phyloP scores from a whole-genome alignment of 768 basidiomycete genomes.

The Podaxis sp. region DNA sequence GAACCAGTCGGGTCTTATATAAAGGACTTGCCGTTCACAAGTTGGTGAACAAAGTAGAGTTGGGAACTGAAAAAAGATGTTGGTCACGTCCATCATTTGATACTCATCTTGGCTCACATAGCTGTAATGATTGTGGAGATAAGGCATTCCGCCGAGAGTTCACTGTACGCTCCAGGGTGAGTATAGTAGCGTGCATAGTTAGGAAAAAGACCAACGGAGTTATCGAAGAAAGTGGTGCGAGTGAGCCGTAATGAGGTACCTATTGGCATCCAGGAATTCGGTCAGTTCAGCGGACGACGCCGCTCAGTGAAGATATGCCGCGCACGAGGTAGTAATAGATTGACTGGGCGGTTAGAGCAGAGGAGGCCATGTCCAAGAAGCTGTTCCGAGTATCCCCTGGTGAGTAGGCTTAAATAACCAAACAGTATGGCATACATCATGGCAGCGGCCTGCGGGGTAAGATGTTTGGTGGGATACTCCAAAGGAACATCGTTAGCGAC shows the following conservation, averaged over 20 bases:
- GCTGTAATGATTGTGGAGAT: slow-evolving; percentile 42
- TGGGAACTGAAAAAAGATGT: slow-evolving; percentile 35
- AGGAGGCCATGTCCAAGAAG: slow-evolving; percentile 37
- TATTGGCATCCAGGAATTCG: slow-evolving; percentile 20
- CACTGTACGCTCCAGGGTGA: slow-evolving; percentile 6
- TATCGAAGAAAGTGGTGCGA: slow-evolving; percentile 34
- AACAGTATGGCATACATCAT: slow-evolving; percentile 26
- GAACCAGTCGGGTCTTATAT: not conserved
- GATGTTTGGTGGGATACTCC: not conserved
- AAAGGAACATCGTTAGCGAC: slow-evolving; percentile 1
- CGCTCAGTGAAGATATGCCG: not conserved
- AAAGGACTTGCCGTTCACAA: slow-evolving; percentile 31
- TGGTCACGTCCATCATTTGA: not conserved
- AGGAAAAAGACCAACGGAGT: slow-evolving; percentile 34
- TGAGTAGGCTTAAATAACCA: not conserved
- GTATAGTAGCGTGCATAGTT: not conserved
- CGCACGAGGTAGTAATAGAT: slow-evolving; percentile 45
- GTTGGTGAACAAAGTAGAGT: slow-evolving; percentile 42
- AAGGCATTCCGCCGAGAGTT: slow-evolving; percentile 40
- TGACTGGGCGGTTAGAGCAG: slow-evolving; percentile 40
- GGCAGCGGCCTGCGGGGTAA: slow-evolving; percentile 21
- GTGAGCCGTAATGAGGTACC: slow-evolving; percentile 45
- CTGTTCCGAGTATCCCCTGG: slow-evolving; percentile 17
- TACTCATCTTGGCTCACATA: slow-evolving; percentile 29
- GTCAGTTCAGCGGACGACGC: not conserved